Conservation (phyloP, 2,329 filamentous ascomycete species). For the Triangularia setosa region DNA sequence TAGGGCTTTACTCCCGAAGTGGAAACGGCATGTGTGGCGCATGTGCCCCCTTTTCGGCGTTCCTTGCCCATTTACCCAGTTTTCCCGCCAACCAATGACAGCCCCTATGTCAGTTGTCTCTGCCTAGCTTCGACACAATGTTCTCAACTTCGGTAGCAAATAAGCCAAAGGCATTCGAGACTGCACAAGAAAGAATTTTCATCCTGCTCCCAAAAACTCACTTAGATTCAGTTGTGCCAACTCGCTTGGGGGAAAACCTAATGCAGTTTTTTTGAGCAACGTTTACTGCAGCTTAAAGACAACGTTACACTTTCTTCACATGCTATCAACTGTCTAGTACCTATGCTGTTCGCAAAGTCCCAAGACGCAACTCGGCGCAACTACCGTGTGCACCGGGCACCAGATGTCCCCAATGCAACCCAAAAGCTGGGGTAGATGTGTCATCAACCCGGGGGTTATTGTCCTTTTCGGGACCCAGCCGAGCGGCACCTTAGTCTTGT, state of each 20-base stretch:
- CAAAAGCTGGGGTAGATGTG: background rate
- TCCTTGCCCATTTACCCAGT: background rate
- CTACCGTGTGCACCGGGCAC: background rate
- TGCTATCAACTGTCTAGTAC: background rate
- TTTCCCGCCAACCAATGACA: background rate
- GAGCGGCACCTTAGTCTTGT: background rate
- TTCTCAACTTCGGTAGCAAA: background rate
- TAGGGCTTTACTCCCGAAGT: background rate
- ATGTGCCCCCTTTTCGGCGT: background rate
- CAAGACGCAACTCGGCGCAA: background rate
- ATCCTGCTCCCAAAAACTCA: background rate
- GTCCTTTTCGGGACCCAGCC: background rate
- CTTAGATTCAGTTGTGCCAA: background rate
- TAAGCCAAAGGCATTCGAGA: background rate
- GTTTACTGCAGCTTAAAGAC: background rate
- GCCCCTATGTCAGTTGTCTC: background rate
- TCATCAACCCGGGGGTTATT: background rate
- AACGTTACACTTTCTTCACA: background rate
- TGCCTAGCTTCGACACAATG: background rate
- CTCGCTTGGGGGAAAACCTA: background rate
- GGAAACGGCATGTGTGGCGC: background rate
- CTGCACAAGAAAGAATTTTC: background rate
- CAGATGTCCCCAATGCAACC: background rate
- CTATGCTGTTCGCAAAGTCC: background rate
- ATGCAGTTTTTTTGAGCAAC: background rate